A percentile compares a stretch with the other conserved stretches of the same genome.
Evolutionary conservation across 176 grass and related monocot genomes (phyloP).

Genomic region (Themeda triandra): DNA sequence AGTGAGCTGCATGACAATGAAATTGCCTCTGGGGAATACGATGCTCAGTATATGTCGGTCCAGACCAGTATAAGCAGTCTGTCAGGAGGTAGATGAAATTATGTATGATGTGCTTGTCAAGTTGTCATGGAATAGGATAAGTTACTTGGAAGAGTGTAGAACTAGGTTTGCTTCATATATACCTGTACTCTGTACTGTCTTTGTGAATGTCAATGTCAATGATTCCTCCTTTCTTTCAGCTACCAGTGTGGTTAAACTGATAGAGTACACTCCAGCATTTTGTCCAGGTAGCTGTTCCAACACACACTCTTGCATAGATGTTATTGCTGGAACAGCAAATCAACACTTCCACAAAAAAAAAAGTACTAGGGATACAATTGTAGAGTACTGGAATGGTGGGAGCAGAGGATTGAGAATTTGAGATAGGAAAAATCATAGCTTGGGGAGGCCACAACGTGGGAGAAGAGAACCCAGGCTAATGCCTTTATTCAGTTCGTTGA

Average conservation of each 20-base stretch:
- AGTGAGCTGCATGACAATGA: neutral
- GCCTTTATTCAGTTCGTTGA: neutral
- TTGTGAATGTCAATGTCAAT: neutral
- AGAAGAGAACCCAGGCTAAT: neutral
- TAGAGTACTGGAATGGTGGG: neutral
- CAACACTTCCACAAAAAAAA: neutral
- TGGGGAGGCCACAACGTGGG: neutral
- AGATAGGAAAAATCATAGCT: neutral
- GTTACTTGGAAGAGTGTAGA: neutral
- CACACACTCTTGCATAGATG: neutral
- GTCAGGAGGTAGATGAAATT: neutral
- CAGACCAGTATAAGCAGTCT: constrained; percentile 3
- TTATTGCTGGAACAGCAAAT: neutral
- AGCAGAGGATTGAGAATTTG: neutral
- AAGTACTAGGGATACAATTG: neutral
- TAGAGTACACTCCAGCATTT: neutral
- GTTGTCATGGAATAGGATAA: neutral
- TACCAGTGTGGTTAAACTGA: neutral
- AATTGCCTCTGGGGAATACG: neutral
- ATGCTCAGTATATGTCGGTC: neutral
- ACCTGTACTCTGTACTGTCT: neutral
- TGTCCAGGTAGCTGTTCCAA: neutral
- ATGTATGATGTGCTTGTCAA: neutral
- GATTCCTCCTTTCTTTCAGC: neutral
- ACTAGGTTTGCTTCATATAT: neutral